Evolutionary conservation across 805 yeast genomes (phyloP), one percentile per base, ranked within the genome.

Genomic region (Candida nemodendra): DNA sequence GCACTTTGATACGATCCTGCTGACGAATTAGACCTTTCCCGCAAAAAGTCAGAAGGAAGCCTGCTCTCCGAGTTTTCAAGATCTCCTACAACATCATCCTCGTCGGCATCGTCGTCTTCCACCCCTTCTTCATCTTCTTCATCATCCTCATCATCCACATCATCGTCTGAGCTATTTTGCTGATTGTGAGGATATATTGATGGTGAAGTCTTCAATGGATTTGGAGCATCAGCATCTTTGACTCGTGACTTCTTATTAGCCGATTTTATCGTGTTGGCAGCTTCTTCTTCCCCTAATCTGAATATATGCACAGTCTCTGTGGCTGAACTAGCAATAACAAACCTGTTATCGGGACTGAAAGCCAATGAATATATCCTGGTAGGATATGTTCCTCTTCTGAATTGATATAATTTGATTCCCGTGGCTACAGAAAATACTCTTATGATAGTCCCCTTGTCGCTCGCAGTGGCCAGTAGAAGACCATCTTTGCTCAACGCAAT

Each of bases 281-380:
- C 61, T 38, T 64, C 68, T 35, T 62, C 66, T 41, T 72, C 78
- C 1, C 79, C 84, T 36, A 90, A 62, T 41, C 89, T 74, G 69
- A 91, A 93, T 17, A 93, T 79, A 59, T 93, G 99, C 13, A 93
- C 95, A 0, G 99, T 93, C 40, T 85, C 95, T 14, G 95, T 87
- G 0, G 96, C 84, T 18, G 95, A 83, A 17, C 93, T 80, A 4
- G 91, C 97, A 16, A 88, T 78, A 25, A 93, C 71, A 55, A 83
- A 80, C 36, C 69, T 72, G 47, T 87, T 82, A 47, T 86, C 86
- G 13, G 74, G 73, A 49, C 93, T 84, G 64, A 93, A 93, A 13
- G 81, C 74, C 44, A 93, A 69, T 4, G 95, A 84, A 57, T 80
- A 83, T 9, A 93, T 87, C 52, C 74, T 79, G 2, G 98, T 84